Evolutionary conservation across 495 filamentous ascomycete species (phyloP), one percentile per base, ranked within the genome.

Genomic region (Hypoxylon lienhwacheense): DNA sequence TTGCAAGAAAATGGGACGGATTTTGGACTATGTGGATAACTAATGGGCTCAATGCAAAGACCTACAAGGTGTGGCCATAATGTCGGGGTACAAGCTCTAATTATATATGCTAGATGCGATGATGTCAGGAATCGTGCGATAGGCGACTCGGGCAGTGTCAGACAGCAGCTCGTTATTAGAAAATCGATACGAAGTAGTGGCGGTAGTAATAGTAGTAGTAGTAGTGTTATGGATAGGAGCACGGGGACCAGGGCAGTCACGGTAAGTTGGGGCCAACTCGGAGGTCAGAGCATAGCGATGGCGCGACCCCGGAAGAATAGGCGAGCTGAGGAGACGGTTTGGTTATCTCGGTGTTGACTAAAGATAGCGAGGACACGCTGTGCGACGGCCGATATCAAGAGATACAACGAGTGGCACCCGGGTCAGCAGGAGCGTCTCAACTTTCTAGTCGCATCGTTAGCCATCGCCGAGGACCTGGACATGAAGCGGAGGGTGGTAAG

Each of bases 201-300:
- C 21, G 24, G 14, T 19, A n/a, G 4, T 25, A 37, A 7, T 5
- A 16, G 17, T n/a, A 6, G 19, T 20, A 3, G 10, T 31, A 31
- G 12, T 11, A 21, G 14, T 25, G 40, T 52, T 19, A 14, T 25
- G 12, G 37, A 10, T 12, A 22, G 21, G n/a, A 24, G 12, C 11
- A 41, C 16, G n/a, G 17, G n/a, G 21, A 21, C 8, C n/a, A 15
- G 25, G 15, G 43, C 34, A 53, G 19, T 29, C 43, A 24, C 35
- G 16, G 22, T 42, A 47, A 41, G 55, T 32, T 34, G 35, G 28
- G 34, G 29, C 35, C 21, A 45, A 20, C 26, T 55, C 48, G 20
- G 33, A 17, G 21, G 40, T 55, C 25, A 64, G 53, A 66, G 44
- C 64, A 66, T 66, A 61, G 28, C 60, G 49, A 41, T 22, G 45